Evolutionary conservation across 495 filamentous ascomycete species (phyloP), one percentile per base, ranked within the genome.

Genomic region (Daldinia concentrica): DNA sequence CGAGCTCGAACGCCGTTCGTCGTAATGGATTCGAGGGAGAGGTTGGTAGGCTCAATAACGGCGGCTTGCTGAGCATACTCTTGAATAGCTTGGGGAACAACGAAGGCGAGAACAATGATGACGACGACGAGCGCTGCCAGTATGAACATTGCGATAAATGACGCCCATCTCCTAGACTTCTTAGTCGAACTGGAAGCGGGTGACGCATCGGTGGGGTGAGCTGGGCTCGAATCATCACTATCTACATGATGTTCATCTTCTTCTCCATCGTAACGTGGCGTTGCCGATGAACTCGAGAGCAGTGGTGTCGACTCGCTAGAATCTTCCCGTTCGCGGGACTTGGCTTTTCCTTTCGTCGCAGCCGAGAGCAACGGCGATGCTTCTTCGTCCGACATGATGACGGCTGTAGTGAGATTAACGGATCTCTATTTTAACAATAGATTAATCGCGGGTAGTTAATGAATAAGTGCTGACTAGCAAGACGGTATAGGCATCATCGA

Each of bases 21-120:
- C 0, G 94, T 98, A 58, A 96, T 90, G 6, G 89, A 92, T 51
- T 94, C 90, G 58, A 99, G 87, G 1, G 93, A 93, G 6, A 99
- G 81, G 74, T 89, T 89, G 2, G 89, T 92, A 0, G 95, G 90
- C 68, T 94, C 87, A 70, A 98, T 87, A 4, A 94, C 87, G 22
- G 90, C 83, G 4, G 95, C 94, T 77, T 95, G 84, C 76, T 92
- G 88, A 6, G 90, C 92, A 79, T 99, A 99, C 76, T 91, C 87
- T 77, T 96, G 89, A 19, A 95, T 87, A 6, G 90, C 86, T 27
- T 89, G 88, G 3, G 95, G 95, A 2, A 90, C 88, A 56, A 95
- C 86, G 82, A 98, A 96, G 1, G 89, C 93, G 64, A 83, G 76
- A 86, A 87, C 64, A 34, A 86, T 81, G 27, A 87, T 82, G 8